Percentiles rank a stretch among this genome's conserved stretches.
Evolutionary conservation across 352 stramenopile genomes (phyloP).

Genomic region (Globisporangium spinosum): DNA sequence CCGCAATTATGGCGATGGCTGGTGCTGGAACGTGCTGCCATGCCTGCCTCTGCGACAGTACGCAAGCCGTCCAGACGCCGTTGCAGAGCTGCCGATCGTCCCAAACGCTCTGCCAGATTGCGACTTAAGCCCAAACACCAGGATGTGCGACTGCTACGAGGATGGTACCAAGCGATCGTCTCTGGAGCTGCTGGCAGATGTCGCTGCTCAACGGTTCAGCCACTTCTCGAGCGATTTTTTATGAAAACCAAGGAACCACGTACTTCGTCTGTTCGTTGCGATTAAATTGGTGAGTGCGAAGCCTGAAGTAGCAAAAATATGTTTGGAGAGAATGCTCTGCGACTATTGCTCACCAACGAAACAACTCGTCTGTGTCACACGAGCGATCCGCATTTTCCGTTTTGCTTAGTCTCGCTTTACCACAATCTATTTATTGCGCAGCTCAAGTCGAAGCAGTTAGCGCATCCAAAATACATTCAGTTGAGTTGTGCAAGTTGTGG

Average conservation of each 20-base stretch:
- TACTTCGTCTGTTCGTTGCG: neutral
- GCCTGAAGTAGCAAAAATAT: neutral
- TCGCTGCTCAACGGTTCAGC: conserved; percentile 8
- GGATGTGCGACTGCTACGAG: neutral
- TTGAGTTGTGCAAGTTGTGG: neutral
- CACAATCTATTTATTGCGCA: neutral
- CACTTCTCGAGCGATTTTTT: no score
- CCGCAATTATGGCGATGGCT: neutral
- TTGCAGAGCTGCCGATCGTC: neutral
- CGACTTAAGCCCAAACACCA: neutral
- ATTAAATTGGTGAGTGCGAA: neutral
- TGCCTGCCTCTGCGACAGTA: neutral
- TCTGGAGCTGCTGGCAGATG: conserved; percentile 8
- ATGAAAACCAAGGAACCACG: neutral
- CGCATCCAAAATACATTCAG: neutral
- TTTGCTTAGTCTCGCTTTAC: neutral
- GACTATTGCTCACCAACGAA: neutral
- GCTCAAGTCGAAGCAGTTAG: neutral
- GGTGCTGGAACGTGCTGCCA: no score
- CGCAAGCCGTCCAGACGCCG: no score
- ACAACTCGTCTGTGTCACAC: neutral
- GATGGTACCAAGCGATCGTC: neutral
- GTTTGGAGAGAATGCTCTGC: neutral
- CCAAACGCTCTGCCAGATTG: neutral
- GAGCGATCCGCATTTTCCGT: neutral